Base-by-base conservation (phyloP, 345 rosid genomes). In the Dipteronia dyeriana region DNA sequence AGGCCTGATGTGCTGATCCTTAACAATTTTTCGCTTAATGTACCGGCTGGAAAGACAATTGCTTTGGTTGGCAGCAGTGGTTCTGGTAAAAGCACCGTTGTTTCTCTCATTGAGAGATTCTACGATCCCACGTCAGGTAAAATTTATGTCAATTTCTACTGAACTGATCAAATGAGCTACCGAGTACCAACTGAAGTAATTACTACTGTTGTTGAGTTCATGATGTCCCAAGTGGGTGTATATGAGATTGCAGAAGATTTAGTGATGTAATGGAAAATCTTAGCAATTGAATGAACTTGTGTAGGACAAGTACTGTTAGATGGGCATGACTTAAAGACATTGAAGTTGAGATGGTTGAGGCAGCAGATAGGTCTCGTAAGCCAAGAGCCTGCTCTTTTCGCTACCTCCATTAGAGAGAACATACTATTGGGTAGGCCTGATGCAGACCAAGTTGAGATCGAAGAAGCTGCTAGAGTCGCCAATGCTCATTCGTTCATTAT, bases 51-150 rank as follows among this genome's bases (percentile, higher is more conserved):
- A 29, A 95, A 91, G 83, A 95, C 98, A 43, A 92, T 95, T 61
- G 99, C 99, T 81, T 86, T 95, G 84, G 99, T 93, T 16, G 99
- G 99, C 61, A 95, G 98, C 85, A 95, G 99, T 29, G 99, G 99
- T 79, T 95, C 99, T 6, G 99, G 99, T 20, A 95, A 95, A 86
- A 95, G 99, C 85, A 95, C 99, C 0, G 96, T 93, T 23, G 99
- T 95, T 45, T 90, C 99, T 43, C 93, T 95, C 73, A 95, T 95
- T 22, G 99, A 95, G 82, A 84, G 99, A 85, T 95, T 95, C 83
- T 95, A 95, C 39, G 98, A 95, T 82, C 99, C 99, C 49, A 80
- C 74, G 74, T 86, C 96, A 86, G 99, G 99, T 95, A 82, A 80
- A 75, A 20, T 23, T 53, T 22, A 45, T 41, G 9, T 7, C 45